Percentiles rank a stretch among this genome's conserved stretches.
These are phyloP conservation scores for Fusarium stilboides DNA, from an alignment of 2,329 filamentous ascomycete genomes.

Conservation along the genomic window DNA sequence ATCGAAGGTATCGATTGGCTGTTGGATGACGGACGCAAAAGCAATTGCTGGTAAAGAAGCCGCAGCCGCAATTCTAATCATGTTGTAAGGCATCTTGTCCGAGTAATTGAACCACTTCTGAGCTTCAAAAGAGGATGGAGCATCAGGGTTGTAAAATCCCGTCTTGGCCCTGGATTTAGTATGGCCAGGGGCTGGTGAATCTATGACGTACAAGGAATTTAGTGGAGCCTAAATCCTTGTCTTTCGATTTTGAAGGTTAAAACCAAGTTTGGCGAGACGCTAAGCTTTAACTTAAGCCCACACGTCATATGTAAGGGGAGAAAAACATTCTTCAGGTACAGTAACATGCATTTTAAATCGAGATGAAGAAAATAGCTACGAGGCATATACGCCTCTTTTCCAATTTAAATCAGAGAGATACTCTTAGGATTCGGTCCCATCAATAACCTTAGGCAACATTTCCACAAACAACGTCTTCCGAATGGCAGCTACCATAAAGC, in stretches of 20 bases:
- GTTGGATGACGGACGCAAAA: conserved; percentile 31
- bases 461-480: conserved; percentile 8
- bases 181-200: not conserved
- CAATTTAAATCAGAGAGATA: too few species aligned
- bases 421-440: not conserved
- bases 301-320: not conserved
- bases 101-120: not conserved
- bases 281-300: not conserved
- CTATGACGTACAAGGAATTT: conserved; percentile 17
- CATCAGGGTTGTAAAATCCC: not conserved
- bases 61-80: conserved; percentile 15
- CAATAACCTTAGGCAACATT: conserved; percentile 2
- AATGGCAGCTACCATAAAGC: not conserved
- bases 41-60: conserved; percentile 4
- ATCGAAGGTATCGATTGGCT: conserved; percentile 35
- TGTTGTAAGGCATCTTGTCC: conserved; percentile 19
- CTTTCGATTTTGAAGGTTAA: not conserved
- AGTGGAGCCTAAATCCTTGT: not conserved
- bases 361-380: too few species aligned
- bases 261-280: not conserved
- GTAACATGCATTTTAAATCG: too few species aligned
- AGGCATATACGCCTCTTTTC: too few species aligned
- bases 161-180: not conserved
- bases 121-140: not conserved
- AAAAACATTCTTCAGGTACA: too few species aligned